Percentiles rank a stretch among this genome's conserved stretches.
phyloP scores from a whole-genome alignment of 108 stramenopile genomes.

The Cylindrotheca fusiformis region DNA sequence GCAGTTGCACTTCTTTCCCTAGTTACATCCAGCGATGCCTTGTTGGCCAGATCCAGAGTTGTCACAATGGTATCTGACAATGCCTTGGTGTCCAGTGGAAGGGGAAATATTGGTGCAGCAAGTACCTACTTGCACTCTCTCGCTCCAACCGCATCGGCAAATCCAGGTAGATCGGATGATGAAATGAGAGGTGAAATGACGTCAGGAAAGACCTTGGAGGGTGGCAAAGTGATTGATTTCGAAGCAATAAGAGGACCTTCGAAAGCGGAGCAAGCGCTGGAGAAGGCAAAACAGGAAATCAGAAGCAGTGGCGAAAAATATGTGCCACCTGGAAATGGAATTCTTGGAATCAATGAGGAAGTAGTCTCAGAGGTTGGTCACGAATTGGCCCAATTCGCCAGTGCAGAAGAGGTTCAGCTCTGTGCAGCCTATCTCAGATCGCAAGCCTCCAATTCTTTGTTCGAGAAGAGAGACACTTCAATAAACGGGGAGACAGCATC shows the following conservation, averaged over 20 bases:
- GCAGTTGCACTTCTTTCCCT: no score
- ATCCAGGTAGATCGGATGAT: slow-evolving; percentile 21
- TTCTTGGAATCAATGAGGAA: slow-evolving; percentile 88
- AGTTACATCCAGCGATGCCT: no score
- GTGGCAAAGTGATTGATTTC: slow-evolving; percentile 83
- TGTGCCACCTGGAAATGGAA: slow-evolving; percentile 16
- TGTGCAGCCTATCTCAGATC: slow-evolving; percentile 71
- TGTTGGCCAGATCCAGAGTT: no score
- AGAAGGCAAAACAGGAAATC: slow-evolving; percentile 49
- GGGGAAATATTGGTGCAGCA: neutral
- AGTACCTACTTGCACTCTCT: neutral
- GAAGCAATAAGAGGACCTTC: slow-evolving; percentile 69
- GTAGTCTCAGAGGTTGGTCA: slow-evolving; percentile 85
- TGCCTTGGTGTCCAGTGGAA: no score
- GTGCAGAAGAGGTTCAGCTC: slow-evolving; percentile 54
- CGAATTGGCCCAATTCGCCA: slow-evolving; percentile 64
- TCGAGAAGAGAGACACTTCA: slow-evolving; percentile 27
- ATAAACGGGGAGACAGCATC: slow-evolving; percentile 3
- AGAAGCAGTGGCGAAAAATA: slow-evolving; percentile 5
- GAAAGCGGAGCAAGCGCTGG: slow-evolving; percentile 69
- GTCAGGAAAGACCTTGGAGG: slow-evolving; percentile 62
- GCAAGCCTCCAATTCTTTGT: slow-evolving; percentile 45
- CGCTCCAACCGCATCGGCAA: slow-evolving; percentile 1
- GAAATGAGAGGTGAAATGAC: slow-evolving; percentile 63
- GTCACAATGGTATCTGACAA: no score